These are phyloP conservation scores for Chrysoporthe cubensis DNA, from an alignment of 2,329 filamentous ascomycete genomes.

Conservation along the genomic window DNA sequence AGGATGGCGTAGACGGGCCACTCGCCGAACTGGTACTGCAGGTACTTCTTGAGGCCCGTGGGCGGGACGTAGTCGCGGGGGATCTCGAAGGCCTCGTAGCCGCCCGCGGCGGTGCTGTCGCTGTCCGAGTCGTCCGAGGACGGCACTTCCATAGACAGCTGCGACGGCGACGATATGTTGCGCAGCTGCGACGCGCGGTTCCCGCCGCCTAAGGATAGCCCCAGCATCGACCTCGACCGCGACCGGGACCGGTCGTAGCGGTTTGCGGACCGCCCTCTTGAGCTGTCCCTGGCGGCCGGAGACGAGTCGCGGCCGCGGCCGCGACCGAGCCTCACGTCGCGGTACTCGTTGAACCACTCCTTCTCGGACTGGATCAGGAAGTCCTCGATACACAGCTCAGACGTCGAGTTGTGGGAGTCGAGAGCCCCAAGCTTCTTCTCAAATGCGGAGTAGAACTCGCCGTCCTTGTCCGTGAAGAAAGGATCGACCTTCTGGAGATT, in stretches of 20 bases:
- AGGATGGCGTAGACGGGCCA: slow-evolving; percentile 65
- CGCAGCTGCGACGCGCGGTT: slow-evolving; percentile 13
- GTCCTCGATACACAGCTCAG: slow-evolving; percentile 65
- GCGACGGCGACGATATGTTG: neutral
- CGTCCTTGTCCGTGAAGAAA: slow-evolving; percentile 68
- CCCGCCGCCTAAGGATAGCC: slow-evolving; percentile 9
- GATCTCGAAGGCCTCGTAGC: slow-evolving; percentile 28
- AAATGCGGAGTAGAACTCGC: slow-evolving; percentile 63
- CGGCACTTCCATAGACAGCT: slow-evolving; percentile 6
- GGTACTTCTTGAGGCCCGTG: slow-evolving; percentile 56
- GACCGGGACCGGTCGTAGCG: slow-evolving; percentile 37
- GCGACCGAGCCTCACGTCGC: slow-evolving; percentile 60
- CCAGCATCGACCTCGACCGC: slow-evolving; percentile 39
- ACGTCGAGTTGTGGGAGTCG: slow-evolving; percentile 58
- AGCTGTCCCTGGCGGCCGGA: slow-evolving; percentile 20
- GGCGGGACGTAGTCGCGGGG: slow-evolving; percentile 56
- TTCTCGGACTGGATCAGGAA: slow-evolving; percentile 69
- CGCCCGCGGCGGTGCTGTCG: neutral
- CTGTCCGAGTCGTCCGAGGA: slow-evolving; percentile 29
- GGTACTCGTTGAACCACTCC: slow-evolving; percentile 65
- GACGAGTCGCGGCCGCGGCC: slow-evolving; percentile 18
- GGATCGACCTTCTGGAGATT: slow-evolving; percentile 69
- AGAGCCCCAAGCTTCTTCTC: slow-evolving; percentile 60
- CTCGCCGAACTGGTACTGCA: slow-evolving; percentile 48
- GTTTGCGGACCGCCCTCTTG: slow-evolving; percentile 32